Evolutionary conservation across 116 monocot species (phyloP).

Genomic region (Papilionanthe hybrid): DNA sequence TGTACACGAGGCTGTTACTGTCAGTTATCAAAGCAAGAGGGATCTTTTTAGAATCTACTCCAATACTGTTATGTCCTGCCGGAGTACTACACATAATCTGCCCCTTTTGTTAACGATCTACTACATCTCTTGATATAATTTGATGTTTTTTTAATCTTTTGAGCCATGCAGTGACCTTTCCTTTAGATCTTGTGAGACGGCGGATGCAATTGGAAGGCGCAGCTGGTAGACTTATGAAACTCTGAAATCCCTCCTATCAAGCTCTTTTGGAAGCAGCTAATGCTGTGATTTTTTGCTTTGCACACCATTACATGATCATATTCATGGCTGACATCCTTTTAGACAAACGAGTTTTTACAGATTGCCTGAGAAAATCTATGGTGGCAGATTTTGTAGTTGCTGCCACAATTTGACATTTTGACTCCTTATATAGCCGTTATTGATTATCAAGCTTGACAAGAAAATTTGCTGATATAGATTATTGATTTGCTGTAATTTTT

Average conservation of each 20-base stretch:
- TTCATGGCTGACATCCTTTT: neutral
- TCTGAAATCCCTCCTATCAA: too few relatives aligned
- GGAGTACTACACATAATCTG: too few relatives aligned
- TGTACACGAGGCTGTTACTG: constrained; percentile 81
- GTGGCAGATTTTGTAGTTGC: constrained; percentile 10
- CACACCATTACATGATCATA: neutral
- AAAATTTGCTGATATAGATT: constrained; percentile 2
- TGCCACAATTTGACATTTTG: neutral
- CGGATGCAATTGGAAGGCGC: too few relatives aligned
- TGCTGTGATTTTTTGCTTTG: neutral
- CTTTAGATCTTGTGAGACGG: too few relatives aligned
- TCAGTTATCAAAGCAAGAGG: constrained; percentile 80
- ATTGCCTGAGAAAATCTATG: neutral
- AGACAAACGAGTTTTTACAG: neutral
- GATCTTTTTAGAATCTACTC: constrained; percentile 7
- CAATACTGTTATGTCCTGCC: too few relatives aligned
- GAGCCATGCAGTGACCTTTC: too few relatives aligned
- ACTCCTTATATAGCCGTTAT: neutral
- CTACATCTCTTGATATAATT: too few relatives aligned
- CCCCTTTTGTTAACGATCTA: too few relatives aligned
- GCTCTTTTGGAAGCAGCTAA: constrained; percentile 7
- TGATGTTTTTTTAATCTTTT: neutral
- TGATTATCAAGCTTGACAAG: neutral
- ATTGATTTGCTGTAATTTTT: constrained; percentile 1
- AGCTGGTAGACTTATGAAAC: too few relatives aligned